Conservation (phyloP, 192 early-diverging fungal genomes). For the Rhizophagus prolifer region DNA sequence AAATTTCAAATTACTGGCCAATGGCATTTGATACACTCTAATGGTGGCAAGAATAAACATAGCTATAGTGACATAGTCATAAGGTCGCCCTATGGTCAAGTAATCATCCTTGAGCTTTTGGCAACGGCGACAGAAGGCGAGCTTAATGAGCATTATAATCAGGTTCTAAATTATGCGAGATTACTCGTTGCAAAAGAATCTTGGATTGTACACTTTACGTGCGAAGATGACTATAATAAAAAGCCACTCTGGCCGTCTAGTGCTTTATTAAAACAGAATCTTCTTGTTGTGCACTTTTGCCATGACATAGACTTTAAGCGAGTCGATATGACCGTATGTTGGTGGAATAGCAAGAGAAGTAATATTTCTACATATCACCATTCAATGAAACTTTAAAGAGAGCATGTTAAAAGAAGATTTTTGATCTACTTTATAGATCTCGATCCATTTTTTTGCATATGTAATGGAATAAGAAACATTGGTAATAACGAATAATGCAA, state of each 20-base stretch:
- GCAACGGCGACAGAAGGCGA: not conserved
- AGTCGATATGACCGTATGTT: not conserved
- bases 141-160: constrained; percentile 5
- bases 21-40: constrained; percentile 25
- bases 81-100: not conserved
- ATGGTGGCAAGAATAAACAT: not conserved
- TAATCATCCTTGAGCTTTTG: constrained; percentile 16
- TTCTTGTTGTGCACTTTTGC: constrained; percentile 15
- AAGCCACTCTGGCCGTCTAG: not conserved
- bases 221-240: constrained; percentile 12
- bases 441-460: too few species aligned
- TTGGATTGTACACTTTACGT: constrained; percentile 24
- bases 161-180: not conserved
- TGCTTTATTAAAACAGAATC: not conserved
- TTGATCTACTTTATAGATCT: too few species aligned
- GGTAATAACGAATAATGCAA: too few species aligned
- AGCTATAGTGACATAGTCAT: constrained; percentile 28
- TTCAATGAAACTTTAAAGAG: not conserved
- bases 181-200: constrained; percentile 12
- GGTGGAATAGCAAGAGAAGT: not conserved
- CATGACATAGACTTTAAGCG: not conserved
- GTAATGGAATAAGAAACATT: too few species aligned
- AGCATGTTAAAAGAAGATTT: too few species aligned
- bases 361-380: too few species aligned
- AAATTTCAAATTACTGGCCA: constrained; percentile 29